Evolutionary conservation across 2,329 filamentous ascomycete genomes (phyloP).

Genomic region (Trichoderma afroharzianum): DNA sequence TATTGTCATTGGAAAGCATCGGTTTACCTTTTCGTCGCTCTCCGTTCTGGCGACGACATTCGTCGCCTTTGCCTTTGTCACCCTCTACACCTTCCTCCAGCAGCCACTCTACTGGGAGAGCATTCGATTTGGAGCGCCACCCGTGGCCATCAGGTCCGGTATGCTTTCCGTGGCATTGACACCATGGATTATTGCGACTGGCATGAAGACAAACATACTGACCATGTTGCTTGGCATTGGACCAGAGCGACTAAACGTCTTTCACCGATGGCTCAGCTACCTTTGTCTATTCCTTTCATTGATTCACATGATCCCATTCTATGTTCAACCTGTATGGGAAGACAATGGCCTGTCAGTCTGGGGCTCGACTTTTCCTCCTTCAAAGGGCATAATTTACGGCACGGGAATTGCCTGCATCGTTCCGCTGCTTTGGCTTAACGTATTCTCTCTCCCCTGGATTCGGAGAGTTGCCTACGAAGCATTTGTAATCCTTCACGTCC

Average conservation of each 20-base stretch:
- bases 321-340: slow-evolving; percentile 82
- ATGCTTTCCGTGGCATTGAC: slow-evolving; percentile 92
- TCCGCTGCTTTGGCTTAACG: slow-evolving; percentile 76
- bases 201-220: slow-evolving; percentile 87
- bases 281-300: slow-evolving; percentile 78
- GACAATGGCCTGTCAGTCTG: slow-evolving; percentile 70
- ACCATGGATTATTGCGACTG: slow-evolving; percentile 86
- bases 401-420: slow-evolving; percentile 79
- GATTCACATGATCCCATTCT: slow-evolving; percentile 85
- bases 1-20: slow-evolving; percentile 61
- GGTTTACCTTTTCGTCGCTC: slow-evolving; percentile 77
- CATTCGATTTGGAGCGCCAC: slow-evolving; percentile 82
- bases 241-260: slow-evolving; percentile 85
- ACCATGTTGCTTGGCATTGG: slow-evolving; percentile 84
- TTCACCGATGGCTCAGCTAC: slow-evolving; percentile 90
- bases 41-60: slow-evolving; percentile 66
- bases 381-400: slow-evolving; percentile 72
- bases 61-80: slow-evolving; percentile 66
- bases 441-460: slow-evolving; percentile 78
- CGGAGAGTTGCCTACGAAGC: slow-evolving; percentile 78
- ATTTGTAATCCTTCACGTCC: slow-evolving; percentile 79
- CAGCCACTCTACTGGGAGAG: slow-evolving; percentile 87
- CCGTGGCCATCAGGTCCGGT: slow-evolving; percentile 78
- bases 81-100: slow-evolving; percentile 79
- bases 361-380: slow-evolving; percentile 62